Base-by-base conservation (phyloP, 768 basidiomycete genomes). In the Boletus edulis region DNA sequence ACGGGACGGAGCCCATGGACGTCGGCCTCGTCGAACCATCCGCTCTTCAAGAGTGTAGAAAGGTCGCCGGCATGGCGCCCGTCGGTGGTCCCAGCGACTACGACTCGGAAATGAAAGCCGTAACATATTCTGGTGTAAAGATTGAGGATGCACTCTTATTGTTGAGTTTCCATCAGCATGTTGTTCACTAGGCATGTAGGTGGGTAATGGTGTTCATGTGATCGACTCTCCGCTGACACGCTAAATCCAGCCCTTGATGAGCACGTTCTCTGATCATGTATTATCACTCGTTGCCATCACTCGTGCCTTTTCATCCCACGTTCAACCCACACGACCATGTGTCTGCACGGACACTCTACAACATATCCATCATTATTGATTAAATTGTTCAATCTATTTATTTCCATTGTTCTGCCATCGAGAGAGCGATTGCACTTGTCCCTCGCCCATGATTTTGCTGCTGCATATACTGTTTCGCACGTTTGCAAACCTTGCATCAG, bases 81-180 rank as follows among this genome's bases (percentile, higher is more conserved):
- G 51, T 64, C 18, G 27, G 56, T 37, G 61, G 66, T 34, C 14
- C 62, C 27, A 61, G 56, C 32, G 71, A 70, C 37, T 55, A 71
- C 22, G 66, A 62, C 17, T 47, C 61, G 18, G 69, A 69, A 49
- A 46, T 65, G 63, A 61, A 58, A 45, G 64, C 73, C 13, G 52
- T 61, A 46, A 70, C 64, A 41, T 78, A 70, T 56, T 79, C 76
- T 54, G 83, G 83, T 46, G 81, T 87, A 57, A 83, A 78, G 63
- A 76, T 88, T 49, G 89, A 90, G 69, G 89, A 91, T 62, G 89
- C 89, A 5, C 71, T 88, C 32, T 71, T 91, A 39, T 75, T 91
- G 49, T 77, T 91, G 58, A 83, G 82, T 67, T 91, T 91, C 75
- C 84, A 87, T 64, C 82, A 85, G 44, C 82, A 85, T 61, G 76